Evolutionary conservation across 2,329 filamentous ascomycete genomes (phyloP), one percentile per base, ranked within the genome.

Genomic region (Colletotrichum chlorophyti): DNA sequence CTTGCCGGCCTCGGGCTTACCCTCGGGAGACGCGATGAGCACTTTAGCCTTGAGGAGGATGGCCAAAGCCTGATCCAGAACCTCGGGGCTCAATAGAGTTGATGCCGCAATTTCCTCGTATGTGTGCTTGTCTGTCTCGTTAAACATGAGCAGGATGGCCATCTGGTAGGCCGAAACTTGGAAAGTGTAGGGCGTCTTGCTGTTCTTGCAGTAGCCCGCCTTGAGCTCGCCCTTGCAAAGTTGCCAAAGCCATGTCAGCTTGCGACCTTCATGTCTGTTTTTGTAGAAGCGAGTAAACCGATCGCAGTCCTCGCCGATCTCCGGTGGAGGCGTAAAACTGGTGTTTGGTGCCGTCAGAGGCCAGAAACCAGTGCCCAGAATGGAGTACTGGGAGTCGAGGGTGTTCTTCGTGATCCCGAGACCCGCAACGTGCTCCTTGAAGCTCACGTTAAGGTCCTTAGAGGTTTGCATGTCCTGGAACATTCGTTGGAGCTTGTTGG

Each of bases 381-480:
- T 91, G 38, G 96, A 91, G 77, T 96, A 99, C 46, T 90, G 87
- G 6, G 95, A 91, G 70, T 99, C 95, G 34, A 93, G 81, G 17
- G 88, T 80, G 42, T 84, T 85, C 78, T 91, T 91, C 14, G 86
- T 83, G 59, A 86, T 85, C 35, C 91, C 82, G 4, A 85, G 72
- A n/a, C 81, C 80, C 66, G 83, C 83, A 10, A 83, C 78, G 67
- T 93, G 88, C 73, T 93, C 91, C 68, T 91, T 90, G 80, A 96
- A 99, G 26, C 89, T 88, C 43, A 85, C 84, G 74, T 99, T 99
- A 42, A 99, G 84, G 76, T 99, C 95, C 77, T 97, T 97, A 63
- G 94, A 98, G 47, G 97, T 97, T 74, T 99, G 95, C 81, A 99
- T 97, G 71, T 99, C 95, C 74, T 98, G 94, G 84, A 98, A 99